phyloP scores from a whole-genome alignment of 2,329 filamentous ascomycete species.

The Arthrobotrys conoides region DNA sequence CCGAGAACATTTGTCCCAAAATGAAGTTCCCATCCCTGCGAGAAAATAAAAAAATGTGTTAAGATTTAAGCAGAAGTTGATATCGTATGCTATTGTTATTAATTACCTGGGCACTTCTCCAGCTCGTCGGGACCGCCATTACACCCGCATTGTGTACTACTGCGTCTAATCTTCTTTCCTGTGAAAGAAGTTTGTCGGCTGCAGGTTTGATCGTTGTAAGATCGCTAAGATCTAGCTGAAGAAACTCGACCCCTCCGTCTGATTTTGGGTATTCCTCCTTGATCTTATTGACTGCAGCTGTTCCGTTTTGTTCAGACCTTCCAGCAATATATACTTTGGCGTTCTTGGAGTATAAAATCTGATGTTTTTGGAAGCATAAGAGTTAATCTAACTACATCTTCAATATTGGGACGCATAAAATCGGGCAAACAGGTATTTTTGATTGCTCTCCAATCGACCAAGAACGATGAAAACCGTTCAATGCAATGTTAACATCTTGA shows the following conservation, averaged over 20 bases:
- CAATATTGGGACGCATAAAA: neutral
- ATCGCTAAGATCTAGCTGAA: slow-evolving; percentile 70
- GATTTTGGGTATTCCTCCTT: slow-evolving; percentile 66
- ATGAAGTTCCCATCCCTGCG: slow-evolving; percentile 60
- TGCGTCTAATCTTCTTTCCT: slow-evolving; percentile 66
- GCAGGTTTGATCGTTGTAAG: slow-evolving; percentile 66
- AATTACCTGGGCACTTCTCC: slow-evolving; percentile 65
- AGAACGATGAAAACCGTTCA: neutral
- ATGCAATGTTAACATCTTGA: too few species aligned
- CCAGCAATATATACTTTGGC: slow-evolving; percentile 73
- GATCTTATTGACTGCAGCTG: slow-evolving; percentile 69
- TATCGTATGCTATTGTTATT: slow-evolving; percentile 29
- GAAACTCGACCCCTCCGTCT: slow-evolving; percentile 68
- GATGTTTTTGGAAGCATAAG: slow-evolving; percentile 61
- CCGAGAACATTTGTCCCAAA: slow-evolving; percentile 62
- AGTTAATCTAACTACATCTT: neutral
- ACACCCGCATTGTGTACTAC: slow-evolving; percentile 70
- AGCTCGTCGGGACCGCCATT: slow-evolving; percentile 68
- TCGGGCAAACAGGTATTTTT: neutral
- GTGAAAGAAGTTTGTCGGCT: slow-evolving; percentile 64
- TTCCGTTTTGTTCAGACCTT: slow-evolving; percentile 69
- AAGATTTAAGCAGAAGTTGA: too few species aligned
- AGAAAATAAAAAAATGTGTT: neutral
- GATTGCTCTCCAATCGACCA: neutral
- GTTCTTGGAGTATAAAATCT: slow-evolving; percentile 72